Conservation (phyloP, 129 eudicot species). For the Arctium minus region DNA sequence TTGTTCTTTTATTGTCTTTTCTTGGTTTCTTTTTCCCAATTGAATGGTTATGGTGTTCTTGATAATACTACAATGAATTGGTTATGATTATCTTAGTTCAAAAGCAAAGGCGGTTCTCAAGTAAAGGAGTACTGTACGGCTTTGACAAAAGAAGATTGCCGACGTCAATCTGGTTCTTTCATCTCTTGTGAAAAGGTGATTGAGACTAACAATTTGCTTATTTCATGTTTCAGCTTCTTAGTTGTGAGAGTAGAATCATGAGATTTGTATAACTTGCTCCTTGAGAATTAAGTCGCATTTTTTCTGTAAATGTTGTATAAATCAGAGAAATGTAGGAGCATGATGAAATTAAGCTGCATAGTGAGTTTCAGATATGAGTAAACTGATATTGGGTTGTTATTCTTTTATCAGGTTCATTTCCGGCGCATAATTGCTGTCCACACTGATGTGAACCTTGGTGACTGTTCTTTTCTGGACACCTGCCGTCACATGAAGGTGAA, state of each 20-base stretch:
- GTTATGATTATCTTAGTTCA: conserved; percentile 49
- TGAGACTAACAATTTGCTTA: not conserved
- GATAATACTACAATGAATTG: not conserved
- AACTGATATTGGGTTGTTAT: not conserved
- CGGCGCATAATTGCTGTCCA: conserved; percentile 94
- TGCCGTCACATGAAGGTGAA: conserved; percentile 99
- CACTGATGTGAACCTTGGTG: conserved; percentile 94
- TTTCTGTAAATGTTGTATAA: not conserved
- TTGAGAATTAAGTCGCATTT: too few species aligned
- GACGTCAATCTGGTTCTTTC: conserved; percentile 86
- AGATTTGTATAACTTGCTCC: not conserved
- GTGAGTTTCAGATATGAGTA: not conserved
- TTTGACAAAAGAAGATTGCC: conserved; percentile 92
- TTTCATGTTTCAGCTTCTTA: conserved; percentile 6
- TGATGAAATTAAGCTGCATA: not conserved
- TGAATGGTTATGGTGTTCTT: not conserved
- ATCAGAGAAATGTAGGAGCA: not conserved
- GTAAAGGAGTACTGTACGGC: conserved; percentile 90
- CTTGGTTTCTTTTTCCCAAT: not conserved
- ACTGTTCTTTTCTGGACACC: conserved; percentile 95
- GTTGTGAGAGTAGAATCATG: not conserved
- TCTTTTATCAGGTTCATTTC: conserved; percentile 71
- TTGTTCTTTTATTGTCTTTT: conserved; percentile 7
- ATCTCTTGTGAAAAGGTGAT: conserved; percentile 91
- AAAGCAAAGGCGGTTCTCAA: conserved; percentile 96